phyloP scores from a whole-genome alignment of 78 protist species.

The Bodo saltans region DNA sequence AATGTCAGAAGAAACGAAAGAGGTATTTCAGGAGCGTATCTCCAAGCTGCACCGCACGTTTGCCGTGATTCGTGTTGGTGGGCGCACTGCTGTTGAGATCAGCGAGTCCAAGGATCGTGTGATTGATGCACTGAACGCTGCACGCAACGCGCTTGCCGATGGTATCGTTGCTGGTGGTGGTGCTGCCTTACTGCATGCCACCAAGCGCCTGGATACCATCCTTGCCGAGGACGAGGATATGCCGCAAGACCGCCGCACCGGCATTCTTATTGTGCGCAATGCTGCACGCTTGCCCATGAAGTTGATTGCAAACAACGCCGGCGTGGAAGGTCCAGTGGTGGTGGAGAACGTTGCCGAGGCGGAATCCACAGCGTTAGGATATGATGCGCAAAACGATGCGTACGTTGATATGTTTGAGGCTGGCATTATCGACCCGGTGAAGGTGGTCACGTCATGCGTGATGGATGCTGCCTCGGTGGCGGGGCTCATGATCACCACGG shows the following conservation, averaged over 20 bases:
- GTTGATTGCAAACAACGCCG: slow-evolving; percentile 91
- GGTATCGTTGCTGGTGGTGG: slow-evolving; percentile 99
- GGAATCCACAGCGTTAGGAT: slow-evolving; percentile 68
- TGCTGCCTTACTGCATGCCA: slow-evolving; percentile 78
- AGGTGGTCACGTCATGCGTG: slow-evolving; percentile 92
- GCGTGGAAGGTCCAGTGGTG: slow-evolving; percentile 91
- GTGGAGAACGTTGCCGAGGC: slow-evolving; percentile 76
- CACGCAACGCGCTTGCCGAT: slow-evolving; percentile 96
- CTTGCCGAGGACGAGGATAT: slow-evolving; percentile 35
- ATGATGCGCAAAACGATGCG: slow-evolving; percentile 73
- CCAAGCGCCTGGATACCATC: slow-evolving; percentile 47
- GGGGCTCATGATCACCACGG: slow-evolving; percentile 44
- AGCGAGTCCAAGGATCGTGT: slow-evolving; percentile 97
- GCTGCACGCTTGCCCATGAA: slow-evolving; percentile 80
- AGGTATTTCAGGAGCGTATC: slow-evolving; percentile 87
- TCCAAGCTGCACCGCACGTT: slow-evolving; percentile 94
- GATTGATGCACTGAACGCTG: slow-evolving; percentile 96
- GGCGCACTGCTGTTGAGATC: slow-evolving; percentile 95
- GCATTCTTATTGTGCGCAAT: slow-evolving; percentile 76
- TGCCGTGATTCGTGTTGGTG: slow-evolving; percentile 96
- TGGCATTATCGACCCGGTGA: slow-evolving; percentile 98
- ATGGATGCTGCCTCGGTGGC: slow-evolving; percentile 53
- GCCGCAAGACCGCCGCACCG: slow-evolving; percentile 81
- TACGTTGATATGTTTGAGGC: slow-evolving; percentile 83
- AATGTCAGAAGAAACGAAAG: slow-evolving; percentile 69